Conservation (phyloP, 306 rosid species). For the Canavalia ensiformis region DNA sequence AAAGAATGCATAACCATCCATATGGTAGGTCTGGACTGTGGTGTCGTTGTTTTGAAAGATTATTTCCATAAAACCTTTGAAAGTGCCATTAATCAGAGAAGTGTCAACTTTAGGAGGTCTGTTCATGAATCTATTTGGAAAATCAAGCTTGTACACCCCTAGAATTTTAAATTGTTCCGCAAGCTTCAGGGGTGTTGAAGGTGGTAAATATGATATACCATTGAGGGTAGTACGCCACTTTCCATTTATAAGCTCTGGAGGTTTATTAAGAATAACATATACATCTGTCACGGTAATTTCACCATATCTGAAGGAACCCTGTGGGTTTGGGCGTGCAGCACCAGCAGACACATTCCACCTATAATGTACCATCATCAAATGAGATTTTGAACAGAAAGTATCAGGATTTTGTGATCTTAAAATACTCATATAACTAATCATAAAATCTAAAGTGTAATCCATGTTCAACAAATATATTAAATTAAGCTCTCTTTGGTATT, state of each 20-base stretch:
- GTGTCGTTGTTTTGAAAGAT: slow-evolving; percentile 87
- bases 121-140: slow-evolving; percentile 80
- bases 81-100: slow-evolving; percentile 81
- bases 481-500: slow-evolving; percentile 7
- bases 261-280: slow-evolving; percentile 73
- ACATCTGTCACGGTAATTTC: slow-evolving; percentile 78
- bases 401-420: slow-evolving; percentile 13
- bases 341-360: slow-evolving; percentile 89
- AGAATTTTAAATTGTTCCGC: slow-evolving; percentile 79
- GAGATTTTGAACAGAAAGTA: slow-evolving; percentile 1
- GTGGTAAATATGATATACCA: slow-evolving; percentile 83
- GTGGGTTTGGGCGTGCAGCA: slow-evolving; percentile 93
- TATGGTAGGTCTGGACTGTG: slow-evolving; percentile 81
- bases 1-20: slow-evolving; percentile 89
- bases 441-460: slow-evolving; percentile 1
- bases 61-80: slow-evolving; percentile 83
- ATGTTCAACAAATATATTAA: slow-evolving; percentile 1
- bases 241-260: slow-evolving; percentile 77
- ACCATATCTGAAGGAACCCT: slow-evolving; percentile 86
- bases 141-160: slow-evolving; percentile 82
- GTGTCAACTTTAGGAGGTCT: slow-evolving; percentile 76
- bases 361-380: slow-evolving; percentile 41
- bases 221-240: slow-evolving; percentile 88
- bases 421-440: slow-evolving; percentile 17
- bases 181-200: slow-evolving; percentile 79